Evolutionary conservation across 225 moss, liverwort and hornwort species (phyloP).

Genomic region (Pseudisothecium myosuroides): DNA sequence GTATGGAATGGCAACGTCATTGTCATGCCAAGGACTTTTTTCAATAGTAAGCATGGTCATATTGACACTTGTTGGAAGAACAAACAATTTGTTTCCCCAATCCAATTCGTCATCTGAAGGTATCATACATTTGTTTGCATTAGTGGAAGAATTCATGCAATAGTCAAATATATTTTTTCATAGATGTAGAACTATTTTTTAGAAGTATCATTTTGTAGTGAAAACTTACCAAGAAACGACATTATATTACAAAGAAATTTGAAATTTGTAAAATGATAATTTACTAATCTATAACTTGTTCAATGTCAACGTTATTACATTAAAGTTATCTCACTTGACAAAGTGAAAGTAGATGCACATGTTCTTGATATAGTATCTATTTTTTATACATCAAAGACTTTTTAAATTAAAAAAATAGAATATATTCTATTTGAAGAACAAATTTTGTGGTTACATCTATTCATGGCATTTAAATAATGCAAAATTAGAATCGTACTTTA

Average conservation of each 20-base stretch:
- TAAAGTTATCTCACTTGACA: background rate
- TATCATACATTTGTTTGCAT: background rate
- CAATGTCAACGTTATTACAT: background rate
- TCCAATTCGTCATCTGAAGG: conserved; percentile 37
- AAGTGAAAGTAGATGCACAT: background rate
- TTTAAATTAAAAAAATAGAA: background rate
- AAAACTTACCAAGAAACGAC: background rate
- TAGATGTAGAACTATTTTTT: background rate
- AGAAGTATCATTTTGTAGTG: background rate
- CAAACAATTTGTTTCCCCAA: conserved; percentile 85
- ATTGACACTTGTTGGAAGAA: conserved; percentile 29
- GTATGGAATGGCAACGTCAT: conserved; percentile 70
- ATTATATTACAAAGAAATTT: background rate
- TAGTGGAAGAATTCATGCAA: background rate
- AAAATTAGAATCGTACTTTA: background rate
- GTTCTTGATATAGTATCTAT: background rate
- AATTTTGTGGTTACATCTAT: background rate
- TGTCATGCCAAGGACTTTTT: conserved; percentile 50
- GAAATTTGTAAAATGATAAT: too few species aligned
- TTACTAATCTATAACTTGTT: too few species aligned
- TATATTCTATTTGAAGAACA: background rate
- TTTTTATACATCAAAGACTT: background rate
- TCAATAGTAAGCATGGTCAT: conserved; percentile 77
- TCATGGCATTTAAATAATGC: background rate
- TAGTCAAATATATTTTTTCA: too few species aligned